Evolutionary conservation across 352 stramenopile species (phyloP).

Genomic region (Globisporangium echinulatum): DNA sequence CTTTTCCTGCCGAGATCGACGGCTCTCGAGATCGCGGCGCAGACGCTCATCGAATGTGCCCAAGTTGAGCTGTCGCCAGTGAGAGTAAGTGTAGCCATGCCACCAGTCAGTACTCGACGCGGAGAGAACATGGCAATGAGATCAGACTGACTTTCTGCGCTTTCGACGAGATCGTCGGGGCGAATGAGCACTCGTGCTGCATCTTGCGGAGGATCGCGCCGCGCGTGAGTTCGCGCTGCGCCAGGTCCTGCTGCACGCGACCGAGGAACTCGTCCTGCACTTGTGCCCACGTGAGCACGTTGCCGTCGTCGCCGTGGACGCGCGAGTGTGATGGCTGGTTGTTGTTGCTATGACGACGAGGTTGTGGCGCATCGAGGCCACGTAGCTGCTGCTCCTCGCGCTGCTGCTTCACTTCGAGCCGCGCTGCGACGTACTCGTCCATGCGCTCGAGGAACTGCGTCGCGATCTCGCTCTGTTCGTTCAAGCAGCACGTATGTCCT

Average conservation of each 20-base stretch:
- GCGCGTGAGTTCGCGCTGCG: constrained; percentile 41
- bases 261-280: constrained; percentile 61
- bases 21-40: constrained; percentile 43
- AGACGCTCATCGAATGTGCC: constrained; percentile 56
- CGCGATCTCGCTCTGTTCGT: constrained; percentile 36
- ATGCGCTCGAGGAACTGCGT: constrained; percentile 63
- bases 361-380: not conserved
- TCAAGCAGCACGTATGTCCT: not conserved
- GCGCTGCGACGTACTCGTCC: constrained; percentile 20
- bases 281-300: constrained; percentile 30
- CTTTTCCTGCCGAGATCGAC: constrained; percentile 20
- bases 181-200: constrained; percentile 49
- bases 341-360: not conserved
- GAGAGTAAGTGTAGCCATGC: not conserved
- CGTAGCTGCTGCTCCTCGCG: constrained; percentile 13
- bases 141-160: constrained; percentile 19
- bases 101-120: too few relatives aligned
- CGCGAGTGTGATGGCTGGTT: not conserved
- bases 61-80: constrained; percentile 23
- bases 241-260: constrained; percentile 53
- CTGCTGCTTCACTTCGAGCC: constrained; percentile 12
- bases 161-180: constrained; percentile 38
- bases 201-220: constrained; percentile 46
- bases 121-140: too few relatives aligned
- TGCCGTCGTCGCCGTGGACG: not conserved